Evolutionary conservation across 768 basidiomycete genomes (phyloP).

Genomic region (Russula emetica): DNA sequence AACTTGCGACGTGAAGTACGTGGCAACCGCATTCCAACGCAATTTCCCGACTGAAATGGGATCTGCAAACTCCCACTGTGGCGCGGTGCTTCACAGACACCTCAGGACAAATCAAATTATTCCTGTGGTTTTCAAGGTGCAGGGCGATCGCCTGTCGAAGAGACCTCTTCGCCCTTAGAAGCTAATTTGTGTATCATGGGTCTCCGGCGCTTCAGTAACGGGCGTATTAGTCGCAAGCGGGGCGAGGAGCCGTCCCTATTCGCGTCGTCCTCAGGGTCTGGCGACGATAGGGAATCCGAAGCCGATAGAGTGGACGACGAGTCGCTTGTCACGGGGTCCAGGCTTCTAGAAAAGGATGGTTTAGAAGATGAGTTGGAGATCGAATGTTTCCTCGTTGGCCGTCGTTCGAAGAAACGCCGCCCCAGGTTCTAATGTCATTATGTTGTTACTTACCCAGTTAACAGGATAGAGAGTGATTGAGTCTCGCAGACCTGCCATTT

Average conservation of each 20-base stretch:
- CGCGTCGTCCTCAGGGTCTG: background rate
- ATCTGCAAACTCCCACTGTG: too few relatives aligned
- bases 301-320: conserved; percentile 1
- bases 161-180: background rate
- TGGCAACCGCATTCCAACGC: background rate
- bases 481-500: conserved; percentile 47
- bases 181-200: conserved; percentile 17
- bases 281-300: background rate
- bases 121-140: background rate
- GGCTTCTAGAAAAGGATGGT: conserved; percentile 13
- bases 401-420: conserved; percentile 31
- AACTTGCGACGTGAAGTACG: too few relatives aligned
- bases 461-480: background rate
- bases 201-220: conserved; percentile 5
- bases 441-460: conserved; percentile 21
- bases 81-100: too few relatives aligned
- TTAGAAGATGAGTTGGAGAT: conserved; percentile 23
- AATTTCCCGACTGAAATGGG: background rate
- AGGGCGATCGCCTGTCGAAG: background rate
- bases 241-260: background rate
- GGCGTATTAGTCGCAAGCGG: background rate
- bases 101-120: too few relatives aligned
- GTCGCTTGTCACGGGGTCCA: background rate
- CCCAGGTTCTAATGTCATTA: too few relatives aligned
- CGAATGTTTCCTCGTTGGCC: conserved; percentile 14